These are phyloP conservation scores for Diplogelasinospora grovesii DNA, from an alignment of 495 filamentous ascomycete genomes.

Conservation along the genomic window DNA sequence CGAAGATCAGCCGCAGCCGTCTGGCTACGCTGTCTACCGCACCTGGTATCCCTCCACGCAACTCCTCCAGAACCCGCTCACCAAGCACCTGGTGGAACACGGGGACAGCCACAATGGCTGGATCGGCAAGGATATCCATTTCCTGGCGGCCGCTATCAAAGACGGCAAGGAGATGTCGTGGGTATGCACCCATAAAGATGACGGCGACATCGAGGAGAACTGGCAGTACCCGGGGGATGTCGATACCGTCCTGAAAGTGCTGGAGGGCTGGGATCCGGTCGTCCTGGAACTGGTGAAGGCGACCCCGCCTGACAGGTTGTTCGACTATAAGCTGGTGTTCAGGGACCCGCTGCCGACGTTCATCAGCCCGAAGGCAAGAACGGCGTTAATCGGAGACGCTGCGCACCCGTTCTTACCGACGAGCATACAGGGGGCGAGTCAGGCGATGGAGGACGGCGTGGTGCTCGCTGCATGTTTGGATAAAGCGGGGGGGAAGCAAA, in stretches of 20 bases:
- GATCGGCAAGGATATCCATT: slow-evolving; percentile 47
- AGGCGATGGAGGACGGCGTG: slow-evolving; percentile 61
- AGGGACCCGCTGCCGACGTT: slow-evolving; percentile 56
- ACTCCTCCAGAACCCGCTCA: slow-evolving; percentile 44
- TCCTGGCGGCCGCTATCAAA: slow-evolving; percentile 47
- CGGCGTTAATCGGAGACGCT: slow-evolving; percentile 54
- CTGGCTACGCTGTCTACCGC: slow-evolving; percentile 42
- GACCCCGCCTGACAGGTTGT: slow-evolving; percentile 47
- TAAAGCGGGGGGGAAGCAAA: slow-evolving; percentile 29
- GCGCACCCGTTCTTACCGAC: slow-evolving; percentile 63
- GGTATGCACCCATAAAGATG: slow-evolving; percentile 55
- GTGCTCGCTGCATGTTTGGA: slow-evolving; percentile 52
- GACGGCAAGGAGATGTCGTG: slow-evolving; percentile 51
- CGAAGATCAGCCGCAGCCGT: slow-evolving; percentile 46
- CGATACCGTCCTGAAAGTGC: slow-evolving; percentile 39
- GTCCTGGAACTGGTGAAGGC: slow-evolving; percentile 43
- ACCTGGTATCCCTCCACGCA: slow-evolving; percentile 45
- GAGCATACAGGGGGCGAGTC: slow-evolving; percentile 54
- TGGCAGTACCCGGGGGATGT: slow-evolving; percentile 48
- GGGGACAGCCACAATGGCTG: slow-evolving; percentile 44
- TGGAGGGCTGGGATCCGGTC: slow-evolving; percentile 54
- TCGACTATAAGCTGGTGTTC: slow-evolving; percentile 62
- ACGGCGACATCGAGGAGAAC: slow-evolving; percentile 47
- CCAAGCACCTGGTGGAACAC: slow-evolving; percentile 47
- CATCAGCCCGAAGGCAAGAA: slow-evolving; percentile 46